Evolutionary conservation across 495 filamentous ascomycete species (phyloP), one percentile per base, ranked within the genome.

Genomic region (Cryomyces minteri): DNA sequence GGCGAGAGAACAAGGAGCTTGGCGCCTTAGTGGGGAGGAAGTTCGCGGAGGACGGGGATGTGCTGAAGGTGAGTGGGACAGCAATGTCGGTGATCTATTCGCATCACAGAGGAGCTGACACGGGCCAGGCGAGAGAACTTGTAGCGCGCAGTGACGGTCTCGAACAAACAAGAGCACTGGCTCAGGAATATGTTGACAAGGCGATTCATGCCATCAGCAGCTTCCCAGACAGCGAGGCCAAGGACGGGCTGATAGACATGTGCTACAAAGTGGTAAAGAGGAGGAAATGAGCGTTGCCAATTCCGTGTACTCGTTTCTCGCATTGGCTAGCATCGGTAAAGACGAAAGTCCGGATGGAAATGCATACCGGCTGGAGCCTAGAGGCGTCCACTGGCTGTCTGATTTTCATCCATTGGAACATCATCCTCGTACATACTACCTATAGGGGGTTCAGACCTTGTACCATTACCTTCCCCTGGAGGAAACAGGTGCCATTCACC

Each of bases 171-270:
- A 73, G 84, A 50, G 80, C 73, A 6, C 69, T 98, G 36, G 90
- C 90, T 9, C 81, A 92, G 58, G 82, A 88, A 48, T 96, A 92
- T 57, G 82, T 79, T 18, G 77, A 90, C 57, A 81, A 82, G 55
- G 90, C 90, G n/a, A 79, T 88, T 43, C 68, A 74, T n/a, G 82
- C 88, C 12, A 82, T 98, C 52, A 67, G 69, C 54, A 56, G 62
- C 31, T 95, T 96, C 62, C 92, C 90, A 11, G 80, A 86, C 43
- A 84, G 84, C 54, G 90, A 95, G 47, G 90, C 92, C 36, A 94
- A 93, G 65, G 69, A 79, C 25, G 88, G 86, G 6, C 67, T 98
- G 43, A 71, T 90, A 52, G 84, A 94, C 49, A 94, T 96, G 81
- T 88, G 86, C 51, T 73, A 79, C 55, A 94, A 94, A 67, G 85